Base-by-base conservation (phyloP, 352 stramenopile genomes). In the Phytophthora pini region DNA sequence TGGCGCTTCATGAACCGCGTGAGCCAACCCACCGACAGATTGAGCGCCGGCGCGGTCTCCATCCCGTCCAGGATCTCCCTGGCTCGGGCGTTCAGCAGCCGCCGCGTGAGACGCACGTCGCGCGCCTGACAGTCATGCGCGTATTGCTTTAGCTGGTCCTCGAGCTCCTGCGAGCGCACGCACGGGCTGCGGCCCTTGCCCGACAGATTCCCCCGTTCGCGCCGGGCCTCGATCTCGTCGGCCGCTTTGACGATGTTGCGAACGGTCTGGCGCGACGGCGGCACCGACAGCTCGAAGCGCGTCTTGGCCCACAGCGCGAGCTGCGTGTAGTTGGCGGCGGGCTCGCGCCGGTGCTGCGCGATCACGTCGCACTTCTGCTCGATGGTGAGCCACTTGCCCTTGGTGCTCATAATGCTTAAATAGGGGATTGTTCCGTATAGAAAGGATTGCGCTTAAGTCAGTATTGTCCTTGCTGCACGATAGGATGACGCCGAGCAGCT, bases 301-400 rank as follows among this genome's bases (percentile, higher is more conserved):
- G 36, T 41, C 59, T 73, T 52, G 39, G 65, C 17, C 65, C 59
- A 73, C n/a, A 32, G 44, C 20, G 65, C 59, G 45, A 73, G 59
- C 58, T 73, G 50, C 46, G 59, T 59, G 29, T 56, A 65, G 32
- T 55, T 64, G 27, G 34, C 50, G 34, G 13, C 17, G 2, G 65
- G 65, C 44, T 60, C 50, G 15, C 40, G 51, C 29, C 46, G 52
- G 51, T 73, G 58, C 44, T 73, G 51, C 17, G 59, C 65, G 34
- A 73, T 64, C 4, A 73, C 34, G 46, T 73, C 58, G 47, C 59
- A 73, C 47, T 73, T 68, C 52, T 73, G 59, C 46, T 69, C 50
- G 44, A 73, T 52, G 9, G 58, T 73, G 11, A 73, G 50, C 61
- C 61, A 68, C 48, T 68, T 70, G 39, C 62, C 62, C 56, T 66